Evolutionary conservation across 805 yeast species (phyloP).

Genomic region (Zygosaccharomyces bisporus): DNA sequence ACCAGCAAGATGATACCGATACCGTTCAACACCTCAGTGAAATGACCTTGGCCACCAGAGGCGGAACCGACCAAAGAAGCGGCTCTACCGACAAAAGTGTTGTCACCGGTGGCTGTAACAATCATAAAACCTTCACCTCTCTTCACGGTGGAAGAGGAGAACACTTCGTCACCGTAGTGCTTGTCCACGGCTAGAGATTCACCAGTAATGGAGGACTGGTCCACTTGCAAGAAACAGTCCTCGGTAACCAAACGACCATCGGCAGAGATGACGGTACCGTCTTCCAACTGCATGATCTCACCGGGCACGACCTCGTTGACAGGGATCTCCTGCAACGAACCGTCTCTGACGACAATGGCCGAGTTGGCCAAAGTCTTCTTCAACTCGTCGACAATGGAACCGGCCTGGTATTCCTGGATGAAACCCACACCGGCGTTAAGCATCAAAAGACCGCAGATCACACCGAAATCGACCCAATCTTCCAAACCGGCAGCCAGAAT

Average conservation of each 20-base stretch:
- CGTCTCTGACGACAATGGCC: conserved; percentile 82
- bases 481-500: conserved; percentile 91
- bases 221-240: conserved; percentile 83
- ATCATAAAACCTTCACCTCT: conserved; percentile 94
- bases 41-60: conserved; percentile 89
- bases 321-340: conserved; percentile 67
- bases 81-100: conserved; percentile 95
- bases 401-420: conserved; percentile 96
- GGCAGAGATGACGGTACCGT: conserved; percentile 88
- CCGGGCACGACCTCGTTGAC: conserved; percentile 92
- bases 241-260: conserved; percentile 88
- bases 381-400: conserved; percentile 94
- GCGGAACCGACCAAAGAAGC: conserved; percentile 96
- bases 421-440: conserved; percentile 94
- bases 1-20: conserved; percentile 90
- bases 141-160: conserved; percentile 92
- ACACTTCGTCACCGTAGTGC: conserved; percentile 78
- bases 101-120: conserved; percentile 93
- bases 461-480: conserved; percentile 99
- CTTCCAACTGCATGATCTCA: conserved; percentile 88
- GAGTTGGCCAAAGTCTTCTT: conserved; percentile 91
- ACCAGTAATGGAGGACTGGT: conserved; percentile 97
- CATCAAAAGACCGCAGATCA: conserved; percentile 79
- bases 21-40: conserved; percentile 96
- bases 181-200: conserved; percentile 95